Percentiles rank a stretch among this genome's conserved stretches.
These are phyloP conservation scores for Fusarium lyarnte DNA, from an alignment of 2,329 filamentous ascomycete genomes.

Conservation along the genomic window DNA sequence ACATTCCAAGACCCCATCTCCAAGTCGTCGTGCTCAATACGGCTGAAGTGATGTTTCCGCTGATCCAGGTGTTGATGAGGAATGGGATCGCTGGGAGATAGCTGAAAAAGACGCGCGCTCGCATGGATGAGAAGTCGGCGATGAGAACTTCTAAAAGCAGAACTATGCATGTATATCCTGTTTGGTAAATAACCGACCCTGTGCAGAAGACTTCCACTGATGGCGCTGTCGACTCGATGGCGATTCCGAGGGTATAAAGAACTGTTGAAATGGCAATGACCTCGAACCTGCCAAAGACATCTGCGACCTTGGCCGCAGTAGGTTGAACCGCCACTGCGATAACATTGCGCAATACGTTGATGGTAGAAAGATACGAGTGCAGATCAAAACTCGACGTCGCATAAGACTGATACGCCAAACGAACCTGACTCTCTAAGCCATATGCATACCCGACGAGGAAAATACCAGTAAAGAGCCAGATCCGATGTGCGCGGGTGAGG, in stretches of 20 bases:
- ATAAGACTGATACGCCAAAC: constrained; percentile 62
- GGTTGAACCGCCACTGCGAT: constrained; percentile 68
- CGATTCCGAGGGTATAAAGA: constrained; percentile 65
- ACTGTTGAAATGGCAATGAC: constrained; percentile 64
- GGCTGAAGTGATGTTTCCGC: constrained; percentile 63
- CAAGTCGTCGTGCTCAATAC: constrained; percentile 62
- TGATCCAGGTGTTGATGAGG: constrained; percentile 71
- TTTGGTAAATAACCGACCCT: constrained; percentile 65
- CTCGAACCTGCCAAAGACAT: constrained; percentile 70
- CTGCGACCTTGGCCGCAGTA: constrained; percentile 69
- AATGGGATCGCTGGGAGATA: constrained; percentile 70
- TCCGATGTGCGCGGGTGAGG: constrained; percentile 57
- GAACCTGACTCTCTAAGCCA: constrained; percentile 63
- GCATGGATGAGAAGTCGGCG: constrained; percentile 68
- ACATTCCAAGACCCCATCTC: constrained; percentile 74
- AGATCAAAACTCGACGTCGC: constrained; percentile 61
- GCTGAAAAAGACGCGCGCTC: constrained; percentile 68
- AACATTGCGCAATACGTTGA: constrained; percentile 67
- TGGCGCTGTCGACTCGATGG: constrained; percentile 61
- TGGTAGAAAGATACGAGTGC: constrained; percentile 67
- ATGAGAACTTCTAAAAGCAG: constrained; percentile 69
- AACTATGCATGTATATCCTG: constrained; percentile 67
- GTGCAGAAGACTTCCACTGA: constrained; percentile 61
- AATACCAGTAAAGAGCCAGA: constrained; percentile 64
- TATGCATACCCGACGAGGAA: constrained; percentile 71